These are phyloP conservation scores for Beauveria bassiana DNA, from an alignment of 2,329 filamentous ascomycete species.

Conservation along the genomic window DNA sequence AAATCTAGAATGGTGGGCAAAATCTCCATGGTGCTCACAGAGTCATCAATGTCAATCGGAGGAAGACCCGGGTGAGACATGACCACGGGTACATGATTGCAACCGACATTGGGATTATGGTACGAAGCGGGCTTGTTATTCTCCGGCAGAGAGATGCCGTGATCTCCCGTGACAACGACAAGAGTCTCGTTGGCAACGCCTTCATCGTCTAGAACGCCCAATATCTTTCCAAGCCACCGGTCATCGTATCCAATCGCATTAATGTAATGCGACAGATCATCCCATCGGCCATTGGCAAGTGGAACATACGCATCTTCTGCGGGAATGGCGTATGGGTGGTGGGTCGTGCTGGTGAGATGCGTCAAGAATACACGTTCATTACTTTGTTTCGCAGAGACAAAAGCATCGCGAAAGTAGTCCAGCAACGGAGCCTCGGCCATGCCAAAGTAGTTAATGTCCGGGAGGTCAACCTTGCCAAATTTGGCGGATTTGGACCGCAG, in stretches of 20 bases:
- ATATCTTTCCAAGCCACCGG: conserved; percentile 24
- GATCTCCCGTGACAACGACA: conserved; percentile 25
- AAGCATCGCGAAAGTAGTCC: conserved; percentile 26
- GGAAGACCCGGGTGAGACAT: conserved; percentile 27
- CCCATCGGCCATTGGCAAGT: conserved; percentile 16
- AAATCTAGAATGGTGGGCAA: conserved; percentile 28
- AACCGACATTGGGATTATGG: conserved; percentile 26
- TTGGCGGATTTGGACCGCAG: conserved; percentile 21
- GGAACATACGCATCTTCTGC: conserved; percentile 21
- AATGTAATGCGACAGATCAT: conserved; percentile 23
- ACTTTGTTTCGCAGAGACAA: conserved; percentile 20
- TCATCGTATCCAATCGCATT: conserved; percentile 27
- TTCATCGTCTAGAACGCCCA: conserved; percentile 23
- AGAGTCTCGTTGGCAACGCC: conserved; percentile 27
- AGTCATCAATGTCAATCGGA: conserved; percentile 21
- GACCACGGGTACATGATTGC: conserved; percentile 24
- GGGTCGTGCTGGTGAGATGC: conserved; percentile 29
- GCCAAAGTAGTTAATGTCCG: conserved; percentile 28
- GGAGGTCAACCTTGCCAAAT: conserved; percentile 21
- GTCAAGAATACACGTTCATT: conserved; percentile 26
- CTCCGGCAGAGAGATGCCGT: conserved; percentile 25
- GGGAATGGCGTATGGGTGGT: conserved; percentile 26
- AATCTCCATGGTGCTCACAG: conserved; percentile 25
- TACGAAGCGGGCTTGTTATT: conserved; percentile 24
- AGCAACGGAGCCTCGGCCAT: conserved; percentile 24